Base-by-base conservation (phyloP, 768 basidiomycete species). In the Guyanaporus albipodus region DNA sequence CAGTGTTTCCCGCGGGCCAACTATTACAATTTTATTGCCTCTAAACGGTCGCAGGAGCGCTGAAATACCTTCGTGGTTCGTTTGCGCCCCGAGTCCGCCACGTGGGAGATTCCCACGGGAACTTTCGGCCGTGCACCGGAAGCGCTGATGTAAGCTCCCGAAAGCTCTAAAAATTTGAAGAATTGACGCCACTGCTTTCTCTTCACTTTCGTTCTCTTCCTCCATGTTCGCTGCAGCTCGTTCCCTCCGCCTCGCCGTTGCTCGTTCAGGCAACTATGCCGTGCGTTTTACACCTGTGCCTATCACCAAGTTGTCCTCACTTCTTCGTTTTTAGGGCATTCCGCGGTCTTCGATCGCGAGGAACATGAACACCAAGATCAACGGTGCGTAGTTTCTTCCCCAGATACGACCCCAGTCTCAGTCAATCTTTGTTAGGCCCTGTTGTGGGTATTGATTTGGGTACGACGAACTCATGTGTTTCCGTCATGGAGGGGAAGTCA, bases 361-460 rank as follows among this genome's bases (percentile, higher is more conserved):
- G 70, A 91, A 85, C 74, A 93, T 94, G 90, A 93, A 93, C 76
- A 82, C 87, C 56, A 96, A 95, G 80, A 88, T 95, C 68, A 82
- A 77, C 53, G 93, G 88, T 88, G 52, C 33, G 82, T 46, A 27
- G 28, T 43, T 34, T 18, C 8, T 33, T 6, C 42, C 32, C 32
- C 34, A 27, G 44, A 34, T 22, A 14, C 19, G 10, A 28, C 45
- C 39, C 21, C 41, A 26, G 37, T 42, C 31, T 52, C 6, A 41
- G 29, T 41, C 23, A 10, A 11, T 26, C 27, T 24, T 37, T 24
- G 0, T 42, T 27, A 85, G 89, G 87, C 53, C 90, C 92, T 42
- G 91, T 96, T 49, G 77, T 94, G 67, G 91, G 94, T 74, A 97
- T 98, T 74, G 94, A 97, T 73, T 76, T 98, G 75, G 94, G 92